phyloP scores from a whole-genome alignment of 352 stramenopile species.

The Saprolegnia parasitica region DNA sequence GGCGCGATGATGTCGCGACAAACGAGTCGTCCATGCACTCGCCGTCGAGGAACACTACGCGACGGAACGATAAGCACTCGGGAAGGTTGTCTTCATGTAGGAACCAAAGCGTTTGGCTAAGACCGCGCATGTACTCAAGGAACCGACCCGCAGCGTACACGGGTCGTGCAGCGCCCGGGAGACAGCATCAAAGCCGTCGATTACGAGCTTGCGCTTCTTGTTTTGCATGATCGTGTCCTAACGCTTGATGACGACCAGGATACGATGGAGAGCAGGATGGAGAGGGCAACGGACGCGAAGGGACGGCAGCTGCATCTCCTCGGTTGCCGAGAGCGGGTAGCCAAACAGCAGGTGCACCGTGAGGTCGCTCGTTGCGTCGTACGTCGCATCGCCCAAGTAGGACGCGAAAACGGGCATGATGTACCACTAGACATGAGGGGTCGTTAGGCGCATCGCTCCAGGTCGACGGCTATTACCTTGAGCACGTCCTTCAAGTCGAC shows the following conservation, averaged over 20 bases:
- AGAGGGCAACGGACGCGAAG: slow-evolving; percentile 45
- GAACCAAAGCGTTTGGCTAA: slow-evolving; percentile 88
- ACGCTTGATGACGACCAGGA: neutral
- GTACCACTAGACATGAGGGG: slow-evolving; percentile 9
- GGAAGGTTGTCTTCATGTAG: neutral
- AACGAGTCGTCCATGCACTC: slow-evolving; percentile 79
- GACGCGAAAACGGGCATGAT: slow-evolving; percentile 42
- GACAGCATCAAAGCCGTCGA: slow-evolving; percentile 79
- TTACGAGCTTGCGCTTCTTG: slow-evolving; percentile 60
- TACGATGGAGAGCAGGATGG: neutral
- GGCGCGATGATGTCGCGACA: slow-evolving; percentile 67
- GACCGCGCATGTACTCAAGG: slow-evolving; percentile 83
- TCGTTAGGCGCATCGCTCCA: neutral
- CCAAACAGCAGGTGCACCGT: slow-evolving; percentile 59
- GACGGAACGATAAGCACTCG: too few species aligned
- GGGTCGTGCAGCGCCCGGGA: slow-evolving; percentile 50
- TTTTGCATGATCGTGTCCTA: slow-evolving; percentile 57
- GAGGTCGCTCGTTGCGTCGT: slow-evolving; percentile 59
- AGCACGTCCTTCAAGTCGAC: slow-evolving; percentile 76
- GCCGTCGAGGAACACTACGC: slow-evolving; percentile 70
- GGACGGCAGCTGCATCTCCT: slow-evolving; percentile 69
- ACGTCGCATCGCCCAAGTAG: slow-evolving; percentile 47
- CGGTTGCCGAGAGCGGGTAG: slow-evolving; percentile 59
- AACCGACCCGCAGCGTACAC: slow-evolving; percentile 88
- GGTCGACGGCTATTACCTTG: slow-evolving; percentile 59